Base-by-base conservation (phyloP, 768 basidiomycete genomes). In the Psilocybe cubensis region DNA sequence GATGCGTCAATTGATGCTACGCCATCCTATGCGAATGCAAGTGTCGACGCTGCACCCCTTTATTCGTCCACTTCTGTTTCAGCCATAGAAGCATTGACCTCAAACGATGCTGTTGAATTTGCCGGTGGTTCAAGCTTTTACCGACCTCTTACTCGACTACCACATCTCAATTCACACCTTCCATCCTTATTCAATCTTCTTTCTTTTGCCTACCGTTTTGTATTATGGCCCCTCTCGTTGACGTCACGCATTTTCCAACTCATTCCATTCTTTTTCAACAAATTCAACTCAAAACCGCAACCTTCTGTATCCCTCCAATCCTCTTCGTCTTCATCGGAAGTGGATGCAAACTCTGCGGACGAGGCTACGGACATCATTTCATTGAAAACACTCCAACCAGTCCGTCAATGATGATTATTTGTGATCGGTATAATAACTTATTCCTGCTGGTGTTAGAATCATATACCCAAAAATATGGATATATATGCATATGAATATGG, bases 21-120 rank as follows among this genome's bases (percentile, higher is more conserved):
- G 6, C 77, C 81, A 24, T 58, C 65, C 20, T 74, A 72, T 18
- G 69, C 71, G 18, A 75, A 82, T 24, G 73, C 75, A 20, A 79
- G 75, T 24, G 72, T 87, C 53, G 85, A 86, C 58, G 86, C 86
- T 5, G 75, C 74, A 17, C 86, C 86, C 3, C 66, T 67, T 23
- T 74, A 76, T 23, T 68, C 73, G 12, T 81, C 81, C 31, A 73
- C 67, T 17, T 76, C 67, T n/a, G 75, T 86, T 31, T 79, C 83
- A 35, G 81, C 82, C 33, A 74, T 56, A 17, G 46, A 48, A 17
- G 21, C 42, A 23, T 21, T 64, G 21, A 38, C 56, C n/a, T 27
- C 44, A 33, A 61, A 43, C 41, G 58, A 47, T 49, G 44, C 27
- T 20, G 18, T 14, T 8, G 21, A 29, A 21, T 33, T 43, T 38